Conservation (phyloP, 257 asterid genomes). For the Fraxinus cuspidata region DNA sequence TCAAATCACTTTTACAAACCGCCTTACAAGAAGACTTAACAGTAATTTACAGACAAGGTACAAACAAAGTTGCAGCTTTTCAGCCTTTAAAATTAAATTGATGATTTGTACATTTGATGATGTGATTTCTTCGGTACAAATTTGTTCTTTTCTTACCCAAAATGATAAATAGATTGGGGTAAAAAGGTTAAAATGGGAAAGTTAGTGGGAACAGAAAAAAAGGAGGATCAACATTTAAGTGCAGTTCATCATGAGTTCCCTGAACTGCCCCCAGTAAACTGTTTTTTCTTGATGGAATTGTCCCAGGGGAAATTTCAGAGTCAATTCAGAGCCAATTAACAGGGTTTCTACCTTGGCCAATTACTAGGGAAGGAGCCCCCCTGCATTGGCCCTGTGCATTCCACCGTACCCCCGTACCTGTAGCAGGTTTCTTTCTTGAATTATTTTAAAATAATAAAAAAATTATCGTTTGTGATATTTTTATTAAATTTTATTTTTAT, state of each 20-base stretch:
- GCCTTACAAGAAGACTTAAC: neutral
- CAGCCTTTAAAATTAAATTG: neutral
- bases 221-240: slow-evolving; percentile 39
- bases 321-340: no score
- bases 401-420: no score
- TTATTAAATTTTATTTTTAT: no score
- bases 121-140: neutral
- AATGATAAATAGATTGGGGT: slow-evolving; percentile 23
- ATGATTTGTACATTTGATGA: neutral
- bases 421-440: no score
- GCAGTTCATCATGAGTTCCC: neutral
- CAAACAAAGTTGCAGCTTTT: neutral
- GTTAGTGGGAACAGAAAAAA: slow-evolving; percentile 33
- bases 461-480: no score
- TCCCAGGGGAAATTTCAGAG: no score
- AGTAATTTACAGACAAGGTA: neutral
- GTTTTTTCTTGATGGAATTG: no score
- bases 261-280: no score
- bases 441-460: no score
- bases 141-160: neutral
- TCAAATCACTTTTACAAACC: neutral
- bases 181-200: slow-evolving; percentile 26
- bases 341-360: no score
- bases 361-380: no score
- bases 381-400: no score